Base-by-base conservation (phyloP, 495 filamentous ascomycete genomes). In the Paragyromitra xinjiangensis region DNA sequence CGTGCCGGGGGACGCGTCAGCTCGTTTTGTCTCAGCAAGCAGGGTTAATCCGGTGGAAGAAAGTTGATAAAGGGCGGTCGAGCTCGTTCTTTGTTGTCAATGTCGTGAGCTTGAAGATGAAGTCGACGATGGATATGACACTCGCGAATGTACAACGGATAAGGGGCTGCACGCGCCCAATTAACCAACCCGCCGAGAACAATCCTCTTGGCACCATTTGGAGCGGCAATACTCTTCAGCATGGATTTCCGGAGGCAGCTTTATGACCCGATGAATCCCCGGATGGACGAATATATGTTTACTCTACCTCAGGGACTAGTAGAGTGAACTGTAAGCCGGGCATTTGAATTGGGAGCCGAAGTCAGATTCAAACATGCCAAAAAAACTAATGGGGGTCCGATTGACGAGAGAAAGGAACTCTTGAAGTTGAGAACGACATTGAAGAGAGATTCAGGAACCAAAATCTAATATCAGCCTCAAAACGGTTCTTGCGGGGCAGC, bases 81-180 rank as follows among this genome's bases (percentile, higher is more conserved):
- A 50, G 53, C 44, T 66, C 29, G 61, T 65, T 61, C 44, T 59
- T 61, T 77, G 69, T 77, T 77, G 56, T 39, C 29, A 56, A 56
- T 44, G 39, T 58, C 34, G 59, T 55, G 48, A 65, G n/a, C 50
- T 59, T 29, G 40, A 73, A 51, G 68, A 16, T 70, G 72, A 63
- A 50, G 45, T 58, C 40, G 67, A 26, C 58, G 61, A 65, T 71
- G 45, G 58, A 45, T 45, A 58, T 51, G 6, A 22, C 39, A 26
- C 26, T 19, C 51, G 37, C 59, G 50, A 34, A 73, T 61, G 69
- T 71, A 71, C 59, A 55, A 48, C 50, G 37, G 70, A 58, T 73
- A 73, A 77, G 62, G 62, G 73, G 74, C 29, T 34, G 4, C 29
- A 34, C 56, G 61, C 56, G 1, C 65, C 55, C 44, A 50, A 45